Conservation (phyloP, 345 rosid genomes). For the Acer campestre region DNA sequence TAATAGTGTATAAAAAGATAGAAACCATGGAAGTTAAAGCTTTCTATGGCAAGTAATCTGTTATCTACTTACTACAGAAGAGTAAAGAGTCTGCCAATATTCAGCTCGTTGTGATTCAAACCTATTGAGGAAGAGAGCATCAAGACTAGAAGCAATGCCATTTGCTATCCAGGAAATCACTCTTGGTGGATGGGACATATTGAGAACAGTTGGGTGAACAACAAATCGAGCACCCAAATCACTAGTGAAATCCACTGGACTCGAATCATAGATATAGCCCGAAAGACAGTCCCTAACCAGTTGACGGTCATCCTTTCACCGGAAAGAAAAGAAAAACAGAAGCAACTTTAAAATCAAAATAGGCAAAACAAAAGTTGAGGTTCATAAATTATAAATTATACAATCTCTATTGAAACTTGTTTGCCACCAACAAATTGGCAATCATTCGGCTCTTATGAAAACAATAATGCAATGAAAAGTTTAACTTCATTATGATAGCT, state of each 20-base stretch:
- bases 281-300: conserved; percentile 73
- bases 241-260: conserved; percentile 89
- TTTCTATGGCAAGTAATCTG: neutral
- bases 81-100: conserved; percentile 92
- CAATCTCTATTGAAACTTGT: neutral
- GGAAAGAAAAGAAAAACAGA: conserved; percentile 1
- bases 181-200: conserved; percentile 71
- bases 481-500: neutral
- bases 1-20: conserved; percentile 11
- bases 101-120: conserved; percentile 91
- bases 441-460: neutral
- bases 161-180: conserved; percentile 72
- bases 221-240: conserved; percentile 72
- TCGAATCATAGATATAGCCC: conserved; percentile 79
- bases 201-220: conserved; percentile 78
- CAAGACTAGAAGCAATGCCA: conserved; percentile 72
- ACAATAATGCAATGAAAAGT: neutral
- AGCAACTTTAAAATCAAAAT: neutral
- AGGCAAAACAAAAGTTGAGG: neutral
- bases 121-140: conserved; percentile 77
- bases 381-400: neutral
- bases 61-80: conserved; percentile 70
- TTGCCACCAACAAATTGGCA: neutral
- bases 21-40: neutral
- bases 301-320: conserved; percentile 65